A percentile compares a stretch with the other conserved stretches of the same genome.
Evolutionary conservation across 202 grass and related monocot genomes (phyloP).

Genomic region (Zizania palustris): DNA sequence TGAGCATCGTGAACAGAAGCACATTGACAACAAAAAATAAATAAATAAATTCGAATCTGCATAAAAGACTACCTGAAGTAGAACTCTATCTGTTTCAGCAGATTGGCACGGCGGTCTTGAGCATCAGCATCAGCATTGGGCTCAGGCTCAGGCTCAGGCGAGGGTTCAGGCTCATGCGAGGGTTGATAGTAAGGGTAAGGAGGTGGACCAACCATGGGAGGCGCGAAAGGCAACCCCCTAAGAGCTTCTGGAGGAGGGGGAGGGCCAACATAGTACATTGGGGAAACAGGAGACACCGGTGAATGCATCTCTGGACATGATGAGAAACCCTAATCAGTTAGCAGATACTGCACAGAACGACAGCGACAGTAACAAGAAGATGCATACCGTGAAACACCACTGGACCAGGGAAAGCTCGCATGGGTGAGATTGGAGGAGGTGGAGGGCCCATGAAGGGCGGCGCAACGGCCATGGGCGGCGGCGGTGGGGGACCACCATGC

Average conservation of each 20-base stretch:
- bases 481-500: conserved; percentile 43
- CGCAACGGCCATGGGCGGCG: conserved; percentile 38
- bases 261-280: conserved; percentile 57
- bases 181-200: conserved; percentile 52
- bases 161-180: conserved; percentile 1
- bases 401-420: conserved; percentile 36
- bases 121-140: not conserved
- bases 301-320: conserved; percentile 49
- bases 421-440: conserved; percentile 32
- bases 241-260: conserved; percentile 65
- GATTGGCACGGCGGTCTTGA: conserved; percentile 36
- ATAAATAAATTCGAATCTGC: not conserved
- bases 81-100: conserved; percentile 88
- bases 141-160: not conserved
- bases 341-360: no score
- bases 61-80: conserved; percentile 79
- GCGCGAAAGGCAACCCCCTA: conserved; percentile 53
- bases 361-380: no score
- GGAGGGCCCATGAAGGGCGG: conserved; percentile 47
- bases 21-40: not conserved
- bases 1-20: conserved; percentile 30
- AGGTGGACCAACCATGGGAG: conserved; percentile 59
- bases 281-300: conserved; percentile 42
- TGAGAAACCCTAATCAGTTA: not conserved
- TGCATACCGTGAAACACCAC: conserved; percentile 45